A percentile compares a stretch with the other conserved stretches of the same genome.
Conservation (phyloP, 192 early-diverging fungal genomes). For the Chytriomyces sp. region DNA sequence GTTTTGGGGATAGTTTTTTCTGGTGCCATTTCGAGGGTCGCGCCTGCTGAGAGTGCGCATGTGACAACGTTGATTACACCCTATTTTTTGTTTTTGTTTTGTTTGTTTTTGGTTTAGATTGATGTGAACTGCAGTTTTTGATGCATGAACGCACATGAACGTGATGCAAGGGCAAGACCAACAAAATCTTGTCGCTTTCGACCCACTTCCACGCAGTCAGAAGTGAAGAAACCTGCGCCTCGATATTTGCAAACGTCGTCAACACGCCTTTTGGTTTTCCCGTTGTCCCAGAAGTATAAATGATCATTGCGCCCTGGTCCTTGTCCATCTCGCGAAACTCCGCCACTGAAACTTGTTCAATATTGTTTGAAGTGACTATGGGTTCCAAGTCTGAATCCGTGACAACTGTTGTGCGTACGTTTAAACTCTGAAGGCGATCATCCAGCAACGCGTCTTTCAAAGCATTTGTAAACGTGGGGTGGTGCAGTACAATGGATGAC, state of each 20-base stretch:
- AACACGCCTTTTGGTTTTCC: conserved; percentile 88
- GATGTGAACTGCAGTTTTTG: neutral
- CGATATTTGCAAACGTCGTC: conserved; percentile 68
- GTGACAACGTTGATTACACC: conserved; percentile 66
- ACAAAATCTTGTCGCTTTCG: conserved; percentile 69
- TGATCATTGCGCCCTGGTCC: conserved; percentile 66
- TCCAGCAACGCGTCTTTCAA: conserved; percentile 28
- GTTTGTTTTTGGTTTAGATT: too few relatives aligned
- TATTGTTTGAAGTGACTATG: too few relatives aligned
- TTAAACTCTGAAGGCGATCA: neutral
- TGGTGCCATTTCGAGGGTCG: conserved; percentile 74
- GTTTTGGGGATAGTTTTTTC: conserved; percentile 67
- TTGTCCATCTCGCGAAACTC: conserved; percentile 42
- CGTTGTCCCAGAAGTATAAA: conserved; percentile 70
- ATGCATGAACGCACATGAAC: conserved; percentile 71
- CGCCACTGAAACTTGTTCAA: neutral
- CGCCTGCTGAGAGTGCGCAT: conserved; percentile 72
- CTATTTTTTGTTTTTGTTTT: neutral
- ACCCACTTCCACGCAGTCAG: conserved; percentile 76
- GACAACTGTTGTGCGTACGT: neutral
- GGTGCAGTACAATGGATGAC: conserved; percentile 63
- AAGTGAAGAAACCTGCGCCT: conserved; percentile 70
- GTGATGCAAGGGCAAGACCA: conserved; percentile 85
- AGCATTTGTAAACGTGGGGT: conserved; percentile 53
- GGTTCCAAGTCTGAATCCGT: neutral